These are phyloP conservation scores for Coemansia sp. DNA, from an alignment of 192 early-diverging fungal genomes.

Conservation along the genomic window DNA sequence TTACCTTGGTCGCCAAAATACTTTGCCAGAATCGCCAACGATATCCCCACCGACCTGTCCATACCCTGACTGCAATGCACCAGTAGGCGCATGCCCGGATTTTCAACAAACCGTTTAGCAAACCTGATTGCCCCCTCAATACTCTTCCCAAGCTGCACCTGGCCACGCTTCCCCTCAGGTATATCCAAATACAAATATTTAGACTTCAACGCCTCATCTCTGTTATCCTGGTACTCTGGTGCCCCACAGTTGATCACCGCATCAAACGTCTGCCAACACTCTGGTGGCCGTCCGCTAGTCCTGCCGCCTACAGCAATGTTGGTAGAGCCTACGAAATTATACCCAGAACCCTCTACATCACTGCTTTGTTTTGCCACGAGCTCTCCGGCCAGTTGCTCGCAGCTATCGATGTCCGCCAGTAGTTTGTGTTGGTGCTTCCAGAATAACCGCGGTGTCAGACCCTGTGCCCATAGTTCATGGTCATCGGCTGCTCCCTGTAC, in stretches of 20 bases:
- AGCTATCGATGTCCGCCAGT: slow-evolving; percentile 26
- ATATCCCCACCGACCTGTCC: slow-evolving; percentile 80
- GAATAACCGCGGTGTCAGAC: slow-evolving; percentile 65
- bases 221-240: slow-evolving; percentile 49
- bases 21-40: slow-evolving; percentile 64
- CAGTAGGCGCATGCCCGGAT: slow-evolving; percentile 55
- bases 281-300: slow-evolving; percentile 55
- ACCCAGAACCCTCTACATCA: not conserved
- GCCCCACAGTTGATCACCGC: slow-evolving; percentile 81
- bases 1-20: slow-evolving; percentile 60
- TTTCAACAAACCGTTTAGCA: slow-evolving; percentile 39
- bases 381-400: slow-evolving; percentile 30
- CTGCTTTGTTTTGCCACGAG: not conserved
- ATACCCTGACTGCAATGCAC: slow-evolving; percentile 82
- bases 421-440: slow-evolving; percentile 60
- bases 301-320: slow-evolving; percentile 64
- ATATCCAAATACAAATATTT: slow-evolving; percentile 74
- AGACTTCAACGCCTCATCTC: slow-evolving; percentile 9
- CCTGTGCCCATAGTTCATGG: slow-evolving; percentile 82
- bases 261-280: slow-evolving; percentile 72
- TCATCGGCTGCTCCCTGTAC: slow-evolving; percentile 92
- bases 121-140: slow-evolving; percentile 65
- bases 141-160: slow-evolving; percentile 59
- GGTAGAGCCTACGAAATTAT: slow-evolving; percentile 60
- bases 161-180: slow-evolving; percentile 88